Evolutionary conservation across 305 asterid species (phyloP).

Genomic region (Fraxinus dipetala): DNA sequence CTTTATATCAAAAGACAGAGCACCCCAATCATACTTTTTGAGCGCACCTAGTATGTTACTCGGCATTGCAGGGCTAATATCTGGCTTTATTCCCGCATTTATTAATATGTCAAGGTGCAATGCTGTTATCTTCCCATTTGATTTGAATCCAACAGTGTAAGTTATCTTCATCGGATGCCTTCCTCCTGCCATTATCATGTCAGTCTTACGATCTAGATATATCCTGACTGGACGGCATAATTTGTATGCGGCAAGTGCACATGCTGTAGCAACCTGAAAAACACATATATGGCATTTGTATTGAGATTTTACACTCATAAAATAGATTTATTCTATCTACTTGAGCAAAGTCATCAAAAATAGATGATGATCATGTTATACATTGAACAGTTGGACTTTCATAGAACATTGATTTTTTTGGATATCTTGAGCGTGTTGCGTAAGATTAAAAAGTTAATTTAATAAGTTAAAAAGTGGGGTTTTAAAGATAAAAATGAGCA

Average conservation of each 20-base stretch:
- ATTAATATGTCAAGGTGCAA: conserved; percentile 59
- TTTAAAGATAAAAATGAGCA: not conserved
- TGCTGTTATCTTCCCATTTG: conserved; percentile 74
- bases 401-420: not conserved
- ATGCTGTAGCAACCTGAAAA: conserved; percentile 57
- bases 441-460: not conserved
- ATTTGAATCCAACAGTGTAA: conserved; percentile 63
- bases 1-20: conserved; percentile 60
- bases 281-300: not conserved
- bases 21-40: conserved; percentile 70
- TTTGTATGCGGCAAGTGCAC: conserved; percentile 80
- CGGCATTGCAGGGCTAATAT: conserved; percentile 68
- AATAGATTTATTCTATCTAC: not conserved
- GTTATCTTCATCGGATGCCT: conserved; percentile 84
- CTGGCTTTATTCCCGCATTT: conserved; percentile 56
- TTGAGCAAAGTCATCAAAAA: not conserved
- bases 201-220: conserved; percentile 62
- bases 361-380: not conserved
- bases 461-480: not conserved
- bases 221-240: conserved; percentile 66
- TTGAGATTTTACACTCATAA: not conserved
- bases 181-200: conserved; percentile 81
- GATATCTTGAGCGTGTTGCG: not conserved
- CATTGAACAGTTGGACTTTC: not conserved
- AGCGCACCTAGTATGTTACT: conserved; percentile 34